A percentile compares a stretch with the other conserved stretches of the same genome.
Evolutionary conservation across 2,329 filamentous ascomycete genomes (phyloP).

Genomic region (Erysiphe pulchra): DNA sequence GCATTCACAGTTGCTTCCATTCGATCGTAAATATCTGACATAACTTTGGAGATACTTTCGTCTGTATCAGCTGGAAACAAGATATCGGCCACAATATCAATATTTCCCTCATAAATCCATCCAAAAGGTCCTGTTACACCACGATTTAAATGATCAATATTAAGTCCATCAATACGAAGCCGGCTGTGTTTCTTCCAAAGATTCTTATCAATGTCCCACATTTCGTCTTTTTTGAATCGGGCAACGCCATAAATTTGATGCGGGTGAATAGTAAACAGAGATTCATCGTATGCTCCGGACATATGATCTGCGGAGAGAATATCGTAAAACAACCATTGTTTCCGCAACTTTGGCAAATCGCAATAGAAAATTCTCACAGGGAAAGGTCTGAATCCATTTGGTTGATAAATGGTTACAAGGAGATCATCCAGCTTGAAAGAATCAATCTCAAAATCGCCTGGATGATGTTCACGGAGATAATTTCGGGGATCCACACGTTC

Average conservation of each 20-base stretch:
- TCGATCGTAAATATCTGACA: slow-evolving; percentile 92
- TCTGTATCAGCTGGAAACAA: slow-evolving; percentile 79
- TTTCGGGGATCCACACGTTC: slow-evolving; percentile 56
- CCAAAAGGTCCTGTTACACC: slow-evolving; percentile 84
- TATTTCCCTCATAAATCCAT: slow-evolving; percentile 93
- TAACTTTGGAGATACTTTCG: slow-evolving; percentile 74
- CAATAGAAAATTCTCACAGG: no score
- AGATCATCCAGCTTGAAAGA: slow-evolving; percentile 94
- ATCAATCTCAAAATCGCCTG: slow-evolving; percentile 91
- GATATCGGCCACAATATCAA: slow-evolving; percentile 87
- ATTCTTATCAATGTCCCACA: slow-evolving; percentile 32
- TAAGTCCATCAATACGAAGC: slow-evolving; percentile 74
- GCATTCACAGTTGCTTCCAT: slow-evolving; percentile 78
- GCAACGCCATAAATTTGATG: slow-evolving; percentile 65
- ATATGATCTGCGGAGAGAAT: no score
- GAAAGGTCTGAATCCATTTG: no score
- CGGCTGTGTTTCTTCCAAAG: slow-evolving; percentile 93
- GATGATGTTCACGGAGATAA: slow-evolving; percentile 65
- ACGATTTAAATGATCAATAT: slow-evolving; percentile 85
- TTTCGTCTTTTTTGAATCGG: slow-evolving; percentile 31
- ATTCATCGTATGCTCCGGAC: slow-evolving; percentile 82
- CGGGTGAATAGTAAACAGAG: slow-evolving; percentile 89
- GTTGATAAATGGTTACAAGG: no score
- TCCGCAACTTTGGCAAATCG: no score
- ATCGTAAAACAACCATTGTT: no score